Evolutionary conservation across 108 stramenopile genomes (phyloP), one percentile per base, ranked within the genome.

Genomic region (Skeletonema menzelii): DNA sequence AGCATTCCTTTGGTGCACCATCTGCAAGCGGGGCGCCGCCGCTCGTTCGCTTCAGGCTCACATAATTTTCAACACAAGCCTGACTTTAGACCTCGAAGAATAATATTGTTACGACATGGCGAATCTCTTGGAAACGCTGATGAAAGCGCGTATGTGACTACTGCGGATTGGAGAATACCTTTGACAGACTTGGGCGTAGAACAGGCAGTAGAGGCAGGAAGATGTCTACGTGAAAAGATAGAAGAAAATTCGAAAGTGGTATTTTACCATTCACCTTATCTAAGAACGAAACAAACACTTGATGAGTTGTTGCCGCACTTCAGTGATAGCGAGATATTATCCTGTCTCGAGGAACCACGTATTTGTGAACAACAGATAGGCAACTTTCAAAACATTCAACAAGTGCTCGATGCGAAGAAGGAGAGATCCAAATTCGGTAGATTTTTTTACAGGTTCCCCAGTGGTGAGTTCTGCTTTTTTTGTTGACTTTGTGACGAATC

Each of bases 341-440:
- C 49, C 19, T 53, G 49, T 22, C 49, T 53, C 63, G 86, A 91
- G 64, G 92, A 94, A 63, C 92, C 93, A 11, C 63, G 93, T 31
- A 83, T 91, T 66, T 79, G 7, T 13, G 93, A 94, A 70, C 93
- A 91, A 59, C 89, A 94, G 73, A 90, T 94, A 70, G 93, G 89
- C n/a, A 94, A 94, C 64, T 94, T 90, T 77, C 93, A 91, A 69
- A 83, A 53, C n/a, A 22, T 53, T 15, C 49, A 53, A 63, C 61
- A 81, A 82, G 55, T 62, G 40, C 56, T 79, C 68, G 34, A 86
- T 89, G 8, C 74, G 70, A 46, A 82, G 79, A 8, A 85, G 75
- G 28, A 93, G 87, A 77, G 88, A 17, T 24, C 63, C 15, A 70
- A 84, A 11, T 88, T 79, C 70, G 88, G 88, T 19, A 63, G 88